phyloP scores from a whole-genome alignment of 176 grass and related monocot species.

The Thalia dealbata region DNA sequence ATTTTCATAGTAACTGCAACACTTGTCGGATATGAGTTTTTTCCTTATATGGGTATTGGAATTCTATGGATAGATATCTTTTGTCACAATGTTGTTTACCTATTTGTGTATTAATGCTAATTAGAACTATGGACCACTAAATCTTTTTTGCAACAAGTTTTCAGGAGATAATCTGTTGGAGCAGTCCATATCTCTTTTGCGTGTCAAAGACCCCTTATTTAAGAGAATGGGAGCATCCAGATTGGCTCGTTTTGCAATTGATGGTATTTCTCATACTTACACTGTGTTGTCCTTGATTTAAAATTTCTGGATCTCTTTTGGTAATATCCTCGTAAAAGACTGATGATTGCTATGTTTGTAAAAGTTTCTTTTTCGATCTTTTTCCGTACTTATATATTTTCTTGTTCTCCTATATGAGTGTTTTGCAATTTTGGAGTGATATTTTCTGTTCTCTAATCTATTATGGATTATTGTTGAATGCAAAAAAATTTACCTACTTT shows the following conservation, averaged over 20 bases:
- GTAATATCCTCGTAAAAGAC: not conserved
- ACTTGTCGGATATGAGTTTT: constrained; percentile 75
- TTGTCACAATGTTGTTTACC: not conserved
- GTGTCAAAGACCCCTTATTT: constrained; percentile 87
- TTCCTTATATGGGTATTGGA: constrained; percentile 89
- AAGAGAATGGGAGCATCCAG: constrained; percentile 84
- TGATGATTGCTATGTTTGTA: not conserved
- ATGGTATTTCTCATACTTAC: constrained; percentile 43
- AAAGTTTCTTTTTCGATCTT: not conserved
- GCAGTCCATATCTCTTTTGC: constrained; percentile 83
- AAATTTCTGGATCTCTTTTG: not conserved
- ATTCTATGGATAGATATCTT: not conserved
- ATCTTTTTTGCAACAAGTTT: constrained; percentile 30
- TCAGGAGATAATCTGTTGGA: constrained; percentile 77
- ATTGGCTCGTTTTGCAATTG: constrained; percentile 68
- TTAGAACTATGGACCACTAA: not conserved
- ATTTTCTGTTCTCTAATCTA: too few species aligned
- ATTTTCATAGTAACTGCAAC: constrained; percentile 72
- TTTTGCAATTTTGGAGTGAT: not conserved
- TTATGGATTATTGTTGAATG: too few species aligned
- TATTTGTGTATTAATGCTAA: too few species aligned
- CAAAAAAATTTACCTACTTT: too few species aligned
- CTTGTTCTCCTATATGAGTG: not conserved
- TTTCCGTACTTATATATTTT: not conserved
- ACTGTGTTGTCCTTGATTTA: constrained; percentile 2